phyloP scores from a whole-genome alignment of 2,329 filamentous ascomycete genomes.

The Ophiostoma tasmaniense region DNA sequence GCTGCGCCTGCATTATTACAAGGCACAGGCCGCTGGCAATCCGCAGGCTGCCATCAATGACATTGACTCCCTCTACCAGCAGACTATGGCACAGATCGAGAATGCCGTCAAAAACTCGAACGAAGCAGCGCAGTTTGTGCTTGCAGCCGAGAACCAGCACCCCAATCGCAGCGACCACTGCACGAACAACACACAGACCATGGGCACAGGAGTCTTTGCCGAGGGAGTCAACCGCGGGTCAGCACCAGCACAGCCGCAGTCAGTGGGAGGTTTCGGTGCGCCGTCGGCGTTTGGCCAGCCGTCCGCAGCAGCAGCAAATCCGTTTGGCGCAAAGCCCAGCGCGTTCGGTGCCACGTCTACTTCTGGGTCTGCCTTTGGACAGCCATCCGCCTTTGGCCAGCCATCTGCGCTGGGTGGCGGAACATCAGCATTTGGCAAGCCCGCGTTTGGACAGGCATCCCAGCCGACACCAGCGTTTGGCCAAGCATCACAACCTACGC shows the following conservation, averaged over 20 bases:
- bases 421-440: constrained; percentile 17
- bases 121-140: constrained; percentile 62
- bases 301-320: constrained; percentile 11
- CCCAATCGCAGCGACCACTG: constrained; percentile 66
- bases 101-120: constrained; percentile 59
- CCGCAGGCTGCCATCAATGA: constrained; percentile 47
- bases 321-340: constrained; percentile 8
- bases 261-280: constrained; percentile 16
- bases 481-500: constrained; percentile 18
- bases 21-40: constrained; percentile 52
- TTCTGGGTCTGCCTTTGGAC: background rate
- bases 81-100: constrained; percentile 63
- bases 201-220: constrained; percentile 38
- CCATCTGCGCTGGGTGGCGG: constrained; percentile 19
- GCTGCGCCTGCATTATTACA: constrained; percentile 65
- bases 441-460: background rate
- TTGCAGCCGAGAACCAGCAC: constrained; percentile 58
- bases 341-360: constrained; percentile 18
- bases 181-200: constrained; percentile 36
- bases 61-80: constrained; percentile 52
- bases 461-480: constrained; percentile 20
- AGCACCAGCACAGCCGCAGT: background rate
- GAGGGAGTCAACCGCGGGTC: constrained; percentile 28
- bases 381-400: constrained; percentile 24
- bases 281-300: constrained; percentile 11